These are phyloP conservation scores for Colletotrichum simmondsii DNA, from an alignment of 2,329 filamentous ascomycete species.

Conservation along the genomic window DNA sequence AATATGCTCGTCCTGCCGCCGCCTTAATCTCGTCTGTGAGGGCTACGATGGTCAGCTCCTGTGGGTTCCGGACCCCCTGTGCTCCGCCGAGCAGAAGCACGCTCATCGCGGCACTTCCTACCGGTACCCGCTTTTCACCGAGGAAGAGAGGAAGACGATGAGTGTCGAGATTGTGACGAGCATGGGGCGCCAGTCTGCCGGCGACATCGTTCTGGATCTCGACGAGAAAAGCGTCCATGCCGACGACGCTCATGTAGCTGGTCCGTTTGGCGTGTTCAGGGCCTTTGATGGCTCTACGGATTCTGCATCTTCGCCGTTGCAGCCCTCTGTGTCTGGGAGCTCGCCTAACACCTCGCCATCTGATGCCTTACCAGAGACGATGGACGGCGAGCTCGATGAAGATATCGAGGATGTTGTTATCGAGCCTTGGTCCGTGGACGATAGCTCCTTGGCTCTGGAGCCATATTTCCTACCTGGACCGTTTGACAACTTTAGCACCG, in stretches of 20 bases:
- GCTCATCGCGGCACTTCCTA: conserved; percentile 41
- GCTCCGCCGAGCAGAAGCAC: not conserved
- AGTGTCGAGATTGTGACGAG: conserved; percentile 46
- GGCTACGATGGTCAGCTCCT: conserved; percentile 51
- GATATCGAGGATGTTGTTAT: conserved; percentile 2
- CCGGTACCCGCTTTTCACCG: conserved; percentile 56
- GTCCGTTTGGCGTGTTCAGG: conserved; percentile 34
- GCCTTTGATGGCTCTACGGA: not conserved
- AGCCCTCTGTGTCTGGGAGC: not conserved
- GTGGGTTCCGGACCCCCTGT: conserved; percentile 43
- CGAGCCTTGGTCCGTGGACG: conserved; percentile 14
- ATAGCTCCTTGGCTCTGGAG: not conserved
- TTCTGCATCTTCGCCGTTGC: not conserved
- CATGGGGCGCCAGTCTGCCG: conserved; percentile 40
- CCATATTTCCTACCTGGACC: not conserved
- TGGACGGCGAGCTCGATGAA: not conserved
- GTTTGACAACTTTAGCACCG: not conserved
- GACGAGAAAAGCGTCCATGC: conserved; percentile 23
- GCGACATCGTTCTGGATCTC: conserved; percentile 40
- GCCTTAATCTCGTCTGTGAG: conserved; percentile 47
- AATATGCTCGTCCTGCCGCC: conserved; percentile 48
- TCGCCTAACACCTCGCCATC: not conserved
- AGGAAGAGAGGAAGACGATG: conserved; percentile 45
- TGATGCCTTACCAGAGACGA: not conserved
- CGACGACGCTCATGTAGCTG: conserved; percentile 19